Evolutionary conservation across 2,329 filamentous ascomycete genomes (phyloP).

Genomic region (Monilinia fructicola): DNA sequence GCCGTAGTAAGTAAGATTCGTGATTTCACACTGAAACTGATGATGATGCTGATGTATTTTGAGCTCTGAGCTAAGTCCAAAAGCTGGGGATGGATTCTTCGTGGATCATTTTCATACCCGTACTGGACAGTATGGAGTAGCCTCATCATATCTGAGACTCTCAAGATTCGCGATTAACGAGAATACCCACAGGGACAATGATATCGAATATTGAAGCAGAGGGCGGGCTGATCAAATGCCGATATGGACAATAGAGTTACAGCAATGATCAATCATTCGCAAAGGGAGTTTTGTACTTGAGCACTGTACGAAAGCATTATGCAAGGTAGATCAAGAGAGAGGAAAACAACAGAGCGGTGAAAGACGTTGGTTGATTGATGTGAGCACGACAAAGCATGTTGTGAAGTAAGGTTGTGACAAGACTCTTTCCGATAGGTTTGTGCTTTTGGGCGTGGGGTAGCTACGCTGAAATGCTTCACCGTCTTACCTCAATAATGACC

Average conservation of each 20-base stretch:
- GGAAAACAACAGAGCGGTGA: constrained; percentile 1
- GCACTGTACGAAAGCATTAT: constrained; percentile 5
- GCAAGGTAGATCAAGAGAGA: constrained; percentile 14
- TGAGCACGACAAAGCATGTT: not conserved
- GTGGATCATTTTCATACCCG: not conserved
- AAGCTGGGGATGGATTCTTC: not conserved
- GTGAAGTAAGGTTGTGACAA: not conserved
- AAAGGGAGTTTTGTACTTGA: not conserved
- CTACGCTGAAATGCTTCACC: constrained; percentile 13
- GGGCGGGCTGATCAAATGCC: not conserved
- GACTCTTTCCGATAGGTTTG: constrained; percentile 12
- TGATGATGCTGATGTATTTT: not conserved
- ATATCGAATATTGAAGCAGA: not conserved
- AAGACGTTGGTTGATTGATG: constrained; percentile 14
- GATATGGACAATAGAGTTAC: constrained; percentile 8
- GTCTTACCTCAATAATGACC: constrained; percentile 2
- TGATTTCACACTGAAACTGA: constrained; percentile 1
- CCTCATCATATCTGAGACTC: constrained; percentile 1
- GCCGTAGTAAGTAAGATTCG: not conserved
- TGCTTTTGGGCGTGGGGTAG: constrained; percentile 12
- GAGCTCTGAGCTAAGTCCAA: not conserved
- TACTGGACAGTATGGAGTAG: too few relatives aligned
- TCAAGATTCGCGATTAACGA: constrained; percentile 5
- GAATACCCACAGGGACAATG: not conserved
- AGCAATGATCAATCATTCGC: not conserved